Conservation (phyloP, 306 rosid genomes). For the Quercus agrifolia region DNA sequence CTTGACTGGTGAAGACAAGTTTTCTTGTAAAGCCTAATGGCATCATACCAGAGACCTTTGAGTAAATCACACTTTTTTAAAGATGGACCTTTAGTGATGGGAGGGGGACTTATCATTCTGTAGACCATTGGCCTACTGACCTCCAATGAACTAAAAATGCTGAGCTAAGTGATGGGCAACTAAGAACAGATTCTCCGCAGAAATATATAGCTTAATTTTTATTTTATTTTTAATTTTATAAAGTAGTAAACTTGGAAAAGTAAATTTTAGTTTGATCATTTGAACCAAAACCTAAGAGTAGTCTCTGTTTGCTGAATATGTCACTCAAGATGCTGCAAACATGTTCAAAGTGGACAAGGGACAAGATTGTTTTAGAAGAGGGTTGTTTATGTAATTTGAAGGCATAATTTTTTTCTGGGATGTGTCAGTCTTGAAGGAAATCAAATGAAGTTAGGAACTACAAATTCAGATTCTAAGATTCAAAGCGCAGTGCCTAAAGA, state of each 20-base stretch:
- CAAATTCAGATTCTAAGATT: neutral
- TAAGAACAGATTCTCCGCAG: neutral
- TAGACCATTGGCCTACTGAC: neutral
- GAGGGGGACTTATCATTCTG: neutral
- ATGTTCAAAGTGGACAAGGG: neutral
- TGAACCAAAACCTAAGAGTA: neutral
- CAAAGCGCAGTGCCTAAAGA: neutral
- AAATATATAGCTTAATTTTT: neutral
- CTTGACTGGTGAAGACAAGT: neutral
- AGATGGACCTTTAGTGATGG: neutral
- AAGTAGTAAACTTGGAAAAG: neutral
- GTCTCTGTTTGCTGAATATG: neutral
- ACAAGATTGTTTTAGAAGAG: neutral
- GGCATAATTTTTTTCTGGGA: neutral
- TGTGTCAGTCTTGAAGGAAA: neutral
- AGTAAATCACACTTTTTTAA: neutral
- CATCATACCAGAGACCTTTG: neutral
- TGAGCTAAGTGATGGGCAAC: neutral
- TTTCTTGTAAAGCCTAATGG: neutral
- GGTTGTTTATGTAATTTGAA: neutral
- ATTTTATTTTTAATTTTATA: neutral
- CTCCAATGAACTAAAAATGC: neutral
- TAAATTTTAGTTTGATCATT: neutral
- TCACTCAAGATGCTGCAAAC: neutral
- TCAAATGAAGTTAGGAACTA: neutral